phyloP scores from a whole-genome alignment of 73 alveolate species.

The Paramecium primaurelia region DNA sequence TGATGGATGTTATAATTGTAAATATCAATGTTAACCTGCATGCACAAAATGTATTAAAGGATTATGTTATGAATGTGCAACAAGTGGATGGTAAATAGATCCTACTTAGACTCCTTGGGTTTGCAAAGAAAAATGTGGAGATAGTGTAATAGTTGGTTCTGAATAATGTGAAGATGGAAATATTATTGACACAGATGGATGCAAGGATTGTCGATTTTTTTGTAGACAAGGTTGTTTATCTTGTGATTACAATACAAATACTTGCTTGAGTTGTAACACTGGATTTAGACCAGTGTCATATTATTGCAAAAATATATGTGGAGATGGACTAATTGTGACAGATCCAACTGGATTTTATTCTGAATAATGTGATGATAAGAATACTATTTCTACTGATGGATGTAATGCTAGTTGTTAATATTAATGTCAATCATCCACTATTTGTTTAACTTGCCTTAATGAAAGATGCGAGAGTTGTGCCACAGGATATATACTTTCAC shows the following conservation, averaged over 20 bases:
- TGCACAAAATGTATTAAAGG: background rate
- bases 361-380: conserved; percentile 67
- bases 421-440: conserved; percentile 62
- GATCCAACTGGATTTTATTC: background rate
- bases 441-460: conserved; percentile 59
- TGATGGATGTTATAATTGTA: background rate
- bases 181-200: background rate
- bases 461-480: background rate
- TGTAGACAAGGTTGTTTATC: background rate
- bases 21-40: background rate
- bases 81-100: background rate
- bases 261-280: background rate
- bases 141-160: background rate
- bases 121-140: background rate
- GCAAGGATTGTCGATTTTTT: background rate
- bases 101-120: background rate
- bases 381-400: conserved; percentile 59
- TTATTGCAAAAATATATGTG: background rate
- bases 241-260: background rate
- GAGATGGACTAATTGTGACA: background rate
- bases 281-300: background rate
- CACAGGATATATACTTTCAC: conserved; percentile 55
- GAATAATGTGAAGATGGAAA: conserved; percentile 52
- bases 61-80: background rate
- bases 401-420: conserved; percentile 67